These are phyloP conservation scores for Pichia paraexigua DNA, from an alignment of 805 yeast species.

Conservation along the genomic window DNA sequence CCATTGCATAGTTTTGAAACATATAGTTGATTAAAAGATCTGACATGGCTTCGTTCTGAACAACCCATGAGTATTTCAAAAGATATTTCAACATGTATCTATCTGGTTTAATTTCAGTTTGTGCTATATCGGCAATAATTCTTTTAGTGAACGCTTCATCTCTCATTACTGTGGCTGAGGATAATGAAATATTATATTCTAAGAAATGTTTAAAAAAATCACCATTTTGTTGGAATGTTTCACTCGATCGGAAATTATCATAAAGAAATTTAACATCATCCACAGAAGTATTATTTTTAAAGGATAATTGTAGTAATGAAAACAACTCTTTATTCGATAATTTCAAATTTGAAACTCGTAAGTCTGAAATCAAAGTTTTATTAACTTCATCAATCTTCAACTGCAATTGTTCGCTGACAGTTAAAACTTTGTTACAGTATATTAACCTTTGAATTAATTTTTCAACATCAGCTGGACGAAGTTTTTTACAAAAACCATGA, in stretches of 20 bases:
- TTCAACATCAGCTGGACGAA: conserved; percentile 11
- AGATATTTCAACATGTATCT: conserved; percentile 7
- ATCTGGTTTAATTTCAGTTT: background rate
- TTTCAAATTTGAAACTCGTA: conserved; percentile 1
- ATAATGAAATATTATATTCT: conserved; percentile 5
- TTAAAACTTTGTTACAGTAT: conserved; percentile 3
- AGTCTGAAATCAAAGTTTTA: conserved; percentile 3
- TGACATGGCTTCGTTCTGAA: background rate
- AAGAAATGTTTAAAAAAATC: conserved; percentile 7
- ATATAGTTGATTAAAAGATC: background rate
- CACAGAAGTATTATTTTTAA: background rate
- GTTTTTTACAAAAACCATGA: conserved; percentile 2
- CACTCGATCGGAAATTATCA: conserved; percentile 2
- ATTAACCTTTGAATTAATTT: conserved; percentile 6
- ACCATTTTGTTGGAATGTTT: background rate
- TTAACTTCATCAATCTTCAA: conserved; percentile 1
- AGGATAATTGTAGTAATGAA: conserved; percentile 6
- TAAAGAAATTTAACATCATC: background rate
- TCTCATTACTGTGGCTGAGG: background rate
- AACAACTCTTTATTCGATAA: conserved; percentile 11
- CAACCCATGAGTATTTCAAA: conserved; percentile 4
- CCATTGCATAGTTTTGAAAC: conserved; percentile 1
- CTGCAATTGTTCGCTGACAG: background rate
- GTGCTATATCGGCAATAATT: conserved; percentile 4
- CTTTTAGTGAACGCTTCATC: background rate